phyloP scores from a whole-genome alignment of 306 rosid genomes.

The Quercus dentata region DNA sequence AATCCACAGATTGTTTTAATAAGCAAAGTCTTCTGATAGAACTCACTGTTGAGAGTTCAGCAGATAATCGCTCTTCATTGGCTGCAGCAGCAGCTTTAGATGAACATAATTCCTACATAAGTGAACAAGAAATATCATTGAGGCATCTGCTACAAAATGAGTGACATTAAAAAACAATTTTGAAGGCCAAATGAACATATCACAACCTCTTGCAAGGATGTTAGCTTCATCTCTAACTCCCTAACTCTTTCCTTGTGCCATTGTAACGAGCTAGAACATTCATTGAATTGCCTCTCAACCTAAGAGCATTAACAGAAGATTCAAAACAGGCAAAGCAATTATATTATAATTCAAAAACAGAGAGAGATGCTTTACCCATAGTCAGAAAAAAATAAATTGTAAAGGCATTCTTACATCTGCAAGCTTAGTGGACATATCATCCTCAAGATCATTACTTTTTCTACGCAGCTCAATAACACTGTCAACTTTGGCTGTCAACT shows the following conservation, averaged over 20 bases:
- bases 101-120: conserved; percentile 59
- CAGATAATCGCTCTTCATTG: conserved; percentile 65
- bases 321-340: not conserved
- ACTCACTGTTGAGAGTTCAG: conserved; percentile 90
- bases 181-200: conserved; percentile 8
- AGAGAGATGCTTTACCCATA: not conserved
- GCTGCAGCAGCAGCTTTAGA: conserved; percentile 65
- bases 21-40: conserved; percentile 8
- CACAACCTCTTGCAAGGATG: conserved; percentile 72
- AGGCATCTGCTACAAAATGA: not conserved
- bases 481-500: conserved; percentile 69
- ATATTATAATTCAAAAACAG: not conserved
- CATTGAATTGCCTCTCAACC: conserved; percentile 69
- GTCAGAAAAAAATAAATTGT: conserved; percentile 10
- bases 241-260: conserved; percentile 85
- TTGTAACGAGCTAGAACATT: conserved; percentile 68
- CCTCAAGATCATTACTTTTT: conserved; percentile 62
- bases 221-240: conserved; percentile 64
- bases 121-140: conserved; percentile 11
- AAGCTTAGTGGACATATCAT: conserved; percentile 65
- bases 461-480: conserved; percentile 59
- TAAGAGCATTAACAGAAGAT: conserved; percentile 25
- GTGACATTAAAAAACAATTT: conserved; percentile 2
- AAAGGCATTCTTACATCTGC: conserved; percentile 52
- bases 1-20: not conserved